Conservation (phyloP, 1,139 yeast genomes). For the Petasospora fabianii region DNA sequence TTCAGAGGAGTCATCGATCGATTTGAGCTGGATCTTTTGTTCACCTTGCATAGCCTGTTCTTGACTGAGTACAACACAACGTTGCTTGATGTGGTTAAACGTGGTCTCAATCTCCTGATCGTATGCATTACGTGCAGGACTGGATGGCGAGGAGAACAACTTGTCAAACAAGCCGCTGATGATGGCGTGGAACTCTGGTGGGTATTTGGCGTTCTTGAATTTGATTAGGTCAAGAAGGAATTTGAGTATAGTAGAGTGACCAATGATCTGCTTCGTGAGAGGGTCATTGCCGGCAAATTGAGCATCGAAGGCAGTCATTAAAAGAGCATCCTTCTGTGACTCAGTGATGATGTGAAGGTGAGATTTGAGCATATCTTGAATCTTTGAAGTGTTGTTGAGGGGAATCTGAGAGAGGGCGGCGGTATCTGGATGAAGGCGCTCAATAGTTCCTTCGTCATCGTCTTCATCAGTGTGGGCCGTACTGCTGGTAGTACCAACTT, state of each 20-base stretch:
- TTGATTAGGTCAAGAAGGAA: conserved; percentile 67
- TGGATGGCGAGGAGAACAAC: conserved; percentile 45
- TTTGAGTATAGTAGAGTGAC: conserved; percentile 77
- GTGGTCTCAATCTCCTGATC: conserved; percentile 70
- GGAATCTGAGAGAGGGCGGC: conserved; percentile 59
- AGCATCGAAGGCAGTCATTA: conserved; percentile 89
- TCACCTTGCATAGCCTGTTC: conserved; percentile 36
- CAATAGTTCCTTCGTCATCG: conserved; percentile 33
- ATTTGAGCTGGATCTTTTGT: conserved; percentile 76
- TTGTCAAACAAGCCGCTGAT: conserved; percentile 68
- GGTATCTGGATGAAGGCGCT: conserved; percentile 60
- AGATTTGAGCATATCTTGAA: conserved; percentile 49
- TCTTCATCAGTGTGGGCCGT: neutral
- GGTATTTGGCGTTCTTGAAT: conserved; percentile 33
- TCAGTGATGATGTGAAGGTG: conserved; percentile 69
- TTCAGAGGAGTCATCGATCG: conserved; percentile 81
- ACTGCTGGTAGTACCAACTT: too few relatives aligned
- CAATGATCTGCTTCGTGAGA: conserved; percentile 60
- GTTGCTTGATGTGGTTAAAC: conserved; percentile 61
- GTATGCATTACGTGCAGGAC: conserved; percentile 67
- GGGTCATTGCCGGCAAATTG: conserved; percentile 60
- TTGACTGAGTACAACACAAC: conserved; percentile 65
- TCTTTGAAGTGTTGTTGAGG: conserved; percentile 41
- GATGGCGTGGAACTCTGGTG: conserved; percentile 45
- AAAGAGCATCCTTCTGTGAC: conserved; percentile 85